Evolutionary conservation across 2,329 filamentous ascomycete species (phyloP).

Genomic region (Cladosporium sp.): DNA sequence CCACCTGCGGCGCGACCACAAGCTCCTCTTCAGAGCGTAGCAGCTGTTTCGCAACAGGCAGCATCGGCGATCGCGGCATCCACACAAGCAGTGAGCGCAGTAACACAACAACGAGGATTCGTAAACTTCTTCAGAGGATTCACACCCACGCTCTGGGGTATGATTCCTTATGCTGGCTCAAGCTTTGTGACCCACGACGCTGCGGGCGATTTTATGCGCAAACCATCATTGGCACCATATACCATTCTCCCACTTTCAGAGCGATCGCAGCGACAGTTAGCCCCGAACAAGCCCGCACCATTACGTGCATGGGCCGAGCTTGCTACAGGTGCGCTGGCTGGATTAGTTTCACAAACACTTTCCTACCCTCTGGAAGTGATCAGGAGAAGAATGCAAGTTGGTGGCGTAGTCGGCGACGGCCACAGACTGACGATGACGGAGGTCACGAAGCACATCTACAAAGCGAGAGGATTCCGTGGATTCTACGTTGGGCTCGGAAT

Average conservation of each 20-base stretch:
- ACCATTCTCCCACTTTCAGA: conserved; percentile 70
- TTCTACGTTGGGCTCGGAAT: conserved; percentile 94
- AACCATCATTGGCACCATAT: conserved; percentile 64
- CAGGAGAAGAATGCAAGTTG: conserved; percentile 90
- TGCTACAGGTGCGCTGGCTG: conserved; percentile 78
- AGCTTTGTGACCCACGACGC: conserved; percentile 96
- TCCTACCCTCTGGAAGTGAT: conserved; percentile 96
- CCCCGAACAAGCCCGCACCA: conserved; percentile 62
- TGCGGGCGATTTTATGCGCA: conserved; percentile 77
- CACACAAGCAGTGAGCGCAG: conserved; percentile 48
- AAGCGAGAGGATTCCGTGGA: conserved; percentile 73
- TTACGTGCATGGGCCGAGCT: conserved; percentile 87
- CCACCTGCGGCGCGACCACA: conserved; percentile 33
- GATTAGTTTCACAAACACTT: conserved; percentile 83
- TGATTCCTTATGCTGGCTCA: conserved; percentile 94
- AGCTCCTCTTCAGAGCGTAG: neutral
- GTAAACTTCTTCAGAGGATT: conserved; percentile 96
- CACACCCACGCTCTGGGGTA: conserved; percentile 82
- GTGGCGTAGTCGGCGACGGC: conserved; percentile 89
- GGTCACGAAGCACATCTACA: conserved; percentile 72
- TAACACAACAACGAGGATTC: conserved; percentile 66
- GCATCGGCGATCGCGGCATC: conserved; percentile 48
- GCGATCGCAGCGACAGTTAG: conserved; percentile 36
- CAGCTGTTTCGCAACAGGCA: conserved; percentile 27
- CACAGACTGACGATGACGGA: conserved; percentile 75